Percentiles rank a stretch among this genome's conserved stretches.
Conservation (phyloP, 768 basidiomycete genomes). For the Astraeus odoratus region DNA sequence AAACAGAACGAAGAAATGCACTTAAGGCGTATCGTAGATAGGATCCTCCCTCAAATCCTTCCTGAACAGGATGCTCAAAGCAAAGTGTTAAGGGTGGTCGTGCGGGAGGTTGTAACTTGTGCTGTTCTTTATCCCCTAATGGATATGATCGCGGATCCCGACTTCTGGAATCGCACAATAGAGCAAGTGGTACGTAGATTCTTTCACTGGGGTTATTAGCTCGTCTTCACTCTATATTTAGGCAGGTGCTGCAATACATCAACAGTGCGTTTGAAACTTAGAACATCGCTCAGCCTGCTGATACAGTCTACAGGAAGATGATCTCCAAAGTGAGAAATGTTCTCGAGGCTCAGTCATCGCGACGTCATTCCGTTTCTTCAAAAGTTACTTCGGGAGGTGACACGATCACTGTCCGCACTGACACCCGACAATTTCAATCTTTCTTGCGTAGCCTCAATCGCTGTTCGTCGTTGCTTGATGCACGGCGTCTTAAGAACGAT, state of each 20-base stretch:
- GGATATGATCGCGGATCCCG: constrained; percentile 91
- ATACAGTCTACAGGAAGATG: constrained; percentile 48
- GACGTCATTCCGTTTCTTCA: constrained; percentile 38
- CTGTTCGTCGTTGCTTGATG: constrained; percentile 80
- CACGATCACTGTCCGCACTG: constrained; percentile 76
- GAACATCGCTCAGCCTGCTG: constrained; percentile 5
- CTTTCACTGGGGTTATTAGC: constrained; percentile 1
- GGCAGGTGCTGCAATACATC: constrained; percentile 66
- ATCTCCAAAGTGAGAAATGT: constrained; percentile 84
- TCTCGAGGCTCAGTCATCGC: constrained; percentile 71
- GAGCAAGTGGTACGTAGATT: constrained; percentile 77
- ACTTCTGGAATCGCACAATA: constrained; percentile 93
- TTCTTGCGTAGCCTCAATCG: constrained; percentile 83
- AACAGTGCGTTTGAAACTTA: constrained; percentile 40
- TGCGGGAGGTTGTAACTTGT: constrained; percentile 79
- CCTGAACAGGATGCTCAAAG: constrained; percentile 72
- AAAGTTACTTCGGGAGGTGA: constrained; percentile 44
- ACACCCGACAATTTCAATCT: constrained; percentile 79
- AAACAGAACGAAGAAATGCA: constrained; percentile 88
- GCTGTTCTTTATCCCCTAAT: constrained; percentile 79
- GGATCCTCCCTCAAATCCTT: constrained; percentile 62
- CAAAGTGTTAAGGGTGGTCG: constrained; percentile 61
- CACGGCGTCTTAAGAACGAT: constrained; percentile 86
- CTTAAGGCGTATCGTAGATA: constrained; percentile 63
- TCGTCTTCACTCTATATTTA: constrained; percentile 18